Percentiles rank a stretch among this genome's conserved stretches.
Conservation (phyloP, 2,329 filamentous ascomycete genomes). For the Colletotrichum tabaci region DNA sequence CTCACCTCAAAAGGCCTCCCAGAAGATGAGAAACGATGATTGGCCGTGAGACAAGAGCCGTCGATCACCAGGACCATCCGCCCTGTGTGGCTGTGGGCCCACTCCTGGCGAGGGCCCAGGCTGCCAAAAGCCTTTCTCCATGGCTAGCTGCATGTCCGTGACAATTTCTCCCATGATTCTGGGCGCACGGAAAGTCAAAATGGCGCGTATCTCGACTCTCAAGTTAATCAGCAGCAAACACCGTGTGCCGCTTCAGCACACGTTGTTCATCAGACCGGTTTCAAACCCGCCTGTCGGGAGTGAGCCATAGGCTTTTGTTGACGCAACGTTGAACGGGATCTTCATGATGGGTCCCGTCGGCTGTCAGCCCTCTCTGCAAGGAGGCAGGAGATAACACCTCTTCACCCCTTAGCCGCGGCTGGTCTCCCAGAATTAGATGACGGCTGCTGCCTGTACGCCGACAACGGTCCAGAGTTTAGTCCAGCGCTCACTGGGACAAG, state of each 20-base stretch:
- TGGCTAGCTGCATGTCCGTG: conserved; percentile 23
- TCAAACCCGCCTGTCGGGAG: conserved; percentile 36
- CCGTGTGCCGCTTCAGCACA: conserved; percentile 36
- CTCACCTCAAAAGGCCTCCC: background rate
- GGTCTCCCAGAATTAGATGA: conserved; percentile 4
- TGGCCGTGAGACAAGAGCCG: conserved; percentile 12
- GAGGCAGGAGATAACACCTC: conserved; percentile 13
- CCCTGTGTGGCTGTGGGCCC: conserved; percentile 12
- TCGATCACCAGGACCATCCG: conserved; percentile 18
- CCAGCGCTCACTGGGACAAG: conserved; percentile 8
- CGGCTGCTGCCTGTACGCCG: conserved; percentile 20
- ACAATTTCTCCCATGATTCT: background rate
- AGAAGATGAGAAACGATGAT: conserved; percentile 1
- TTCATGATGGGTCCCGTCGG: conserved; percentile 33
- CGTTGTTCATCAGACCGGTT: conserved; percentile 39
- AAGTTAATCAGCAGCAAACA: conserved; percentile 30
- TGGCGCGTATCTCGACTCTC: background rate
- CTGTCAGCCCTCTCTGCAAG: conserved; percentile 20
- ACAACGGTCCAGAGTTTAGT: conserved; percentile 3
- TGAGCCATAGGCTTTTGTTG: conserved; percentile 29
- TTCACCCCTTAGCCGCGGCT: background rate
- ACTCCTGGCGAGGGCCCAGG: conserved; percentile 4
- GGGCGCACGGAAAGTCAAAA: background rate
- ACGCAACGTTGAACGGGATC: conserved; percentile 45
- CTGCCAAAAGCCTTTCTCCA: conserved; percentile 12